These are phyloP conservation scores for Ganoderma sinense DNA, from an alignment of 1,284 basidiomycete genomes.

Conservation along the genomic window DNA sequence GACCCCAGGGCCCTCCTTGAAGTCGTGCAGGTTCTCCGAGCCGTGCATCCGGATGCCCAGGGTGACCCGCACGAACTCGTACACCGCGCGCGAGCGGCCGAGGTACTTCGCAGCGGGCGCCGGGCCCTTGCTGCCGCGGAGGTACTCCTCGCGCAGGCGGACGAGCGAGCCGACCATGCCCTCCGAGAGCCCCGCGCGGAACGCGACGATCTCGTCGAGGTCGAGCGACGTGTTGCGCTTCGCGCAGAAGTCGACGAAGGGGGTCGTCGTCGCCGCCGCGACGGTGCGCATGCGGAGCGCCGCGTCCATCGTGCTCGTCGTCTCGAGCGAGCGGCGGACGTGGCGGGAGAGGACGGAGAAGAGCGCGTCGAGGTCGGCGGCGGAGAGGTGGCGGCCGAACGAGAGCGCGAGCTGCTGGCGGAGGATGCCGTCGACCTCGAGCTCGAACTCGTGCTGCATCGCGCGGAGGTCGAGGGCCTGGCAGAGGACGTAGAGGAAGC, in stretches of 20 bases:
- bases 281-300: conserved; percentile 69
- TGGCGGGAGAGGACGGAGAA: conserved; percentile 45
- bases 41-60: conserved; percentile 81
- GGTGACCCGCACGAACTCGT: conserved; percentile 72
- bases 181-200: conserved; percentile 58
- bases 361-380: conserved; percentile 42
- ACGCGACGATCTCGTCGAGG: conserved; percentile 50
- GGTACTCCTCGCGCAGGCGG: conserved; percentile 58
- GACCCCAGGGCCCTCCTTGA: conserved; percentile 61
- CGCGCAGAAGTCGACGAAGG: conserved; percentile 67
- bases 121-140: conserved; percentile 59
- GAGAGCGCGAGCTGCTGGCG: conserved; percentile 55
- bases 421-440: conserved; percentile 56
- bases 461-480: conserved; percentile 86
- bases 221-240: conserved; percentile 41
- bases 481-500: conserved; percentile 80
- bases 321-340: conserved; percentile 64
- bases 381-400: conserved; percentile 52
- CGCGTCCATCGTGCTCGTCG: conserved; percentile 76
- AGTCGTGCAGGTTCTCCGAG: conserved; percentile 65
- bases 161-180: conserved; percentile 55
- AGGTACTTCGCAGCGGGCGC: conserved; percentile 70
- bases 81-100: conserved; percentile 69
- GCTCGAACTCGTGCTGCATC: conserved; percentile 69
- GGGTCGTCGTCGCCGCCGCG: conserved; percentile 64